These are phyloP conservation scores for Cercospora zeina DNA, from an alignment of 2,329 filamentous ascomycete species.

Conservation along the genomic window DNA sequence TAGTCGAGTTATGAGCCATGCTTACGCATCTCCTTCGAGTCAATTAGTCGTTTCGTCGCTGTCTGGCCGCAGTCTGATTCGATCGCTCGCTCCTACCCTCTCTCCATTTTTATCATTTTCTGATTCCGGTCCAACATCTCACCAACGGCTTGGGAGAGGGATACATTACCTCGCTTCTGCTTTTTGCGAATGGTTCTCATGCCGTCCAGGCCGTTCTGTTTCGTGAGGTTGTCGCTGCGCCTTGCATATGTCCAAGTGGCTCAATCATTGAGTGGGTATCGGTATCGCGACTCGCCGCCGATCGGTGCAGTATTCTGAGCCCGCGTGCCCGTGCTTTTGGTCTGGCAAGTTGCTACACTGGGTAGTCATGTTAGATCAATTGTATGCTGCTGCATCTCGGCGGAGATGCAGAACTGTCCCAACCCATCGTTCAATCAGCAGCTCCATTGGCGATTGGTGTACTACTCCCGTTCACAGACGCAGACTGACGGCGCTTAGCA, in stretches of 20 bases:
- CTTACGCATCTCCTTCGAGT: not conserved
- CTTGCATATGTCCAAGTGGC: not conserved
- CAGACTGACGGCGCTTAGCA: constrained; percentile 40
- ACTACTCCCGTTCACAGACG: constrained; percentile 26
- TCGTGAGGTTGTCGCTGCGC: not conserved
- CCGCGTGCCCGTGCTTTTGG: not conserved
- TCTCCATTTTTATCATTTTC: constrained; percentile 6
- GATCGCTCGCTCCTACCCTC: not conserved
- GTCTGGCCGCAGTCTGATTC: not conserved
- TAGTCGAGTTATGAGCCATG: not conserved
- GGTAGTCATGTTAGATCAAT: constrained; percentile 16
- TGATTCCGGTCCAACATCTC: not conserved
- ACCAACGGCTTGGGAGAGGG: constrained; percentile 5
- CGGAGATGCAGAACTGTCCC: constrained; percentile 4
- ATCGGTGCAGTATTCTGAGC: not conserved
- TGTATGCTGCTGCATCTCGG: constrained; percentile 10
- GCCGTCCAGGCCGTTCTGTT: not conserved
- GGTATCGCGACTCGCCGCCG: not conserved
- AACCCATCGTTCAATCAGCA: constrained; percentile 21
- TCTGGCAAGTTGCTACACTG: constrained; percentile 1
- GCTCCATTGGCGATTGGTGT: constrained; percentile 24
- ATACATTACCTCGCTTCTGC: constrained; percentile 11
- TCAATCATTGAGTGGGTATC: not conserved
- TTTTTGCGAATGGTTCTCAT: not conserved
- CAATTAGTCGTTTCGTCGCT: not conserved